These are phyloP conservation scores for Phalaenopsis hybrid DNA, from an alignment of 116 monocot species.

Conservation along the genomic window DNA sequence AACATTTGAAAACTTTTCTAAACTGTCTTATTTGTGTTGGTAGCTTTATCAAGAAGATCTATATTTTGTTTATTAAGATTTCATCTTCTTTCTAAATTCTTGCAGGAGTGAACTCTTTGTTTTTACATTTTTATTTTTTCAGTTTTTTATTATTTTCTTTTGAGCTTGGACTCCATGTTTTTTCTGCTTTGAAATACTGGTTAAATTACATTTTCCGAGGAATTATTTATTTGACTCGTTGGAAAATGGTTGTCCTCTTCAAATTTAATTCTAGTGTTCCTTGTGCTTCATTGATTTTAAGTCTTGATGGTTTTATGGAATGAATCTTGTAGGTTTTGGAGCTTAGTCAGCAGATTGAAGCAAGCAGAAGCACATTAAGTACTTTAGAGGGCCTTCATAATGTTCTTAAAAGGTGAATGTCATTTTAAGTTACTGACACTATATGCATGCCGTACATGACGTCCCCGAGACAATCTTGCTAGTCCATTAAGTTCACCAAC, in stretches of 20 bases:
- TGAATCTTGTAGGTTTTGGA: slow-evolving; percentile 11
- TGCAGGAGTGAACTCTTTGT: neutral
- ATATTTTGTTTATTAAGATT: neutral
- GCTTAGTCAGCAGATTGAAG: slow-evolving; percentile 3
- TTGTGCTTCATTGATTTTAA: neutral
- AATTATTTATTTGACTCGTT: neutral
- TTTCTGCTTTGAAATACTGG: neutral
- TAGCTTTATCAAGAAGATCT: neutral
- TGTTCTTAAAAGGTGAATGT: slow-evolving; percentile 1
- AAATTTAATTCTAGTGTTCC: neutral
- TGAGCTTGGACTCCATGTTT: neutral
- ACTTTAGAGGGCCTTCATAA: slow-evolving; percentile 4
- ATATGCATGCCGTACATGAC: neutral
- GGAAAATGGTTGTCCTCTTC: neutral
- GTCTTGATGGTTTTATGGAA: neutral
- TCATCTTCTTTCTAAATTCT: neutral
- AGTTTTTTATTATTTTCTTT: neutral
- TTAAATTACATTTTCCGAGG: neutral
- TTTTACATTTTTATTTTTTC: neutral
- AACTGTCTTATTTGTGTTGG: neutral
- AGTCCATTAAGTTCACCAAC: neutral
- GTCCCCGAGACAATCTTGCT: neutral
- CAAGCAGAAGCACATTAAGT: neutral
- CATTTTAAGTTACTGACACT: neutral
- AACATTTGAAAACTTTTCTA: neutral